Evolutionary conservation across 306 rosid species (phyloP), one percentile per base, ranked within the genome.

Genomic region (Pachyrhizus erosus): DNA sequence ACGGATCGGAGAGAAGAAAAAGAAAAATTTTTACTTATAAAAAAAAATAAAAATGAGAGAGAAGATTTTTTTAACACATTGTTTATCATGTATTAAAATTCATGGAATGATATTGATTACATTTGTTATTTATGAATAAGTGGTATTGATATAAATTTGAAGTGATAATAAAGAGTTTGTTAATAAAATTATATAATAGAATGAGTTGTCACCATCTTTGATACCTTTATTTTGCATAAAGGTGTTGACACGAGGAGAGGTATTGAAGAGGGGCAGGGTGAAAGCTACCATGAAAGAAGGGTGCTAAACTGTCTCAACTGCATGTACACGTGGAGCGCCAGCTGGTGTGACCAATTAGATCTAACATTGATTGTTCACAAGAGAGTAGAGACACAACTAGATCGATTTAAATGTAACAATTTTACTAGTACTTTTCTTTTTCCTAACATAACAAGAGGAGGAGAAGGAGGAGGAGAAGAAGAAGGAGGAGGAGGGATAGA

Each of bases 351-450:
- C 18, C 18, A 58, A 58, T 58, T 58, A 58, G 34, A 26, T 58
- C 17, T 58, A 24, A 55, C 62, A 55, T 55, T 55, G 0, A 55
- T 55, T 20, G 62, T 55, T 57, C 57, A 76, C 51, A 39, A 24
- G 51, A 39, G 49, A 60, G n/a, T 40, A 75, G 70, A 58, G 3
- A 45, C 34, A 51, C 64, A 78, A 79, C 49, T 77, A 27, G 72
- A 67, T 60, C 37, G 42, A n/a, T 6, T 57, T 64, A 45, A 80
- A 74, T 80, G 73, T 48, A 12, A 15, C n/a, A 1, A 66, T 11
- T 2, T 7, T 46, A 23, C 26, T n/a, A n/a, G n/a, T n/a, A n/a
- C n/a, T n/a, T 7, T 18, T 31, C 17, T 51, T 17, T 11, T 10
- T 12, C 37, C 37, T 60, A 26, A 27, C 7, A 58, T 26, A 75